Conservation (phyloP, 176 grass and related monocot species). For the Ananas comosus region DNA sequence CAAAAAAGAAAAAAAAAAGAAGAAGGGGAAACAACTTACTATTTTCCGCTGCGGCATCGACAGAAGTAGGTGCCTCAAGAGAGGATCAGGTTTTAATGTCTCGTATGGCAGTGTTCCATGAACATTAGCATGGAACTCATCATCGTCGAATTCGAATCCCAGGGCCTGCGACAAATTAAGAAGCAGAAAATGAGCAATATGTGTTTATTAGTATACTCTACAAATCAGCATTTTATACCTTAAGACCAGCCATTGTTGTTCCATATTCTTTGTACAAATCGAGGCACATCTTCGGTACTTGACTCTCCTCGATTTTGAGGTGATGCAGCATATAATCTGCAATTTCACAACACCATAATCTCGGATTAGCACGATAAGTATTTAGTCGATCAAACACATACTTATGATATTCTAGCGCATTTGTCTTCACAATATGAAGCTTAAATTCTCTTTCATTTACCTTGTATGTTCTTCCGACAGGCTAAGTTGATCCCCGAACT, state of each 20-base stretch:
- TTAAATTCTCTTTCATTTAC: conserved; percentile 17
- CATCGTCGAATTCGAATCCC: conserved; percentile 66
- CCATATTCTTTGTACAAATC: conserved; percentile 88
- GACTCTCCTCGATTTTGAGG: conserved; percentile 57
- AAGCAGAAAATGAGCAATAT: background rate
- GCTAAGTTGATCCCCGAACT: conserved; percentile 73
- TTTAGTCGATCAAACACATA: background rate
- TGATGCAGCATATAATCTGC: conserved; percentile 80
- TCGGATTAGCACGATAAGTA: too few relatives aligned
- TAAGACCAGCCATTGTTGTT: conserved; percentile 92
- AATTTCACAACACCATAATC: conserved; percentile 3
- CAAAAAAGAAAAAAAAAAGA: background rate
- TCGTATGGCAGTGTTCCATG: conserved; percentile 79
- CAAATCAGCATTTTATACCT: conserved; percentile 22
- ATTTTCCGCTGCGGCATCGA: conserved; percentile 84
- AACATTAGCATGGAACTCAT: conserved; percentile 69
- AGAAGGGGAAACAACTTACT: conserved; percentile 20
- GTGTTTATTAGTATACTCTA: background rate
- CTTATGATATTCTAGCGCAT: too few relatives aligned
- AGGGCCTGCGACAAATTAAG: conserved; percentile 22
- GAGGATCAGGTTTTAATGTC: conserved; percentile 62
- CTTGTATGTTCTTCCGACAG: conserved; percentile 85
- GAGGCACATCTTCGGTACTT: conserved; percentile 71
- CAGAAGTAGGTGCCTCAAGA: conserved; percentile 63
- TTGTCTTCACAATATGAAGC: background rate